phyloP scores from a whole-genome alignment of 1,284 basidiomycete species.

The Cutaneotrichosporon dermatis region DNA sequence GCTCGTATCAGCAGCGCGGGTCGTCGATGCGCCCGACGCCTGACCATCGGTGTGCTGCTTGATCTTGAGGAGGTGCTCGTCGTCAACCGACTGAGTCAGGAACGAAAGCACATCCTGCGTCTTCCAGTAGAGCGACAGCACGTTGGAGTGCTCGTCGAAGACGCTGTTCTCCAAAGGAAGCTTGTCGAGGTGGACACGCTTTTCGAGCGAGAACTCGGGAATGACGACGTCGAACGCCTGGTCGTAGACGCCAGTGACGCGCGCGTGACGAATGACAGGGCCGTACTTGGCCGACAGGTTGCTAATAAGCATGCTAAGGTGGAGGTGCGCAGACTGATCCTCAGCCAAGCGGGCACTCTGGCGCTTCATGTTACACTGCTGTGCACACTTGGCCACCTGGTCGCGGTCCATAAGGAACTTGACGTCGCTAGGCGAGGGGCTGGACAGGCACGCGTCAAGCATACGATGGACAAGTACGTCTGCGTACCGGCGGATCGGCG shows the following conservation, averaged over 20 bases:
- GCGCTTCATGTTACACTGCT: slow-evolving; percentile 88
- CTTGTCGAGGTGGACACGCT: slow-evolving; percentile 96
- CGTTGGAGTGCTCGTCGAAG: slow-evolving; percentile 85
- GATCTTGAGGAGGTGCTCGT: slow-evolving; percentile 86
- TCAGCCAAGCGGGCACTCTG: slow-evolving; percentile 72
- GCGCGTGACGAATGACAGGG: slow-evolving; percentile 86
- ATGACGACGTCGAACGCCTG: slow-evolving; percentile 87
- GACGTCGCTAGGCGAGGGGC: slow-evolving; percentile 56
- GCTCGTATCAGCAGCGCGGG: slow-evolving; percentile 68
- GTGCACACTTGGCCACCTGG: slow-evolving; percentile 92
- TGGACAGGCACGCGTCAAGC: slow-evolving; percentile 78
- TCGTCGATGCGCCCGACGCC: slow-evolving; percentile 58
- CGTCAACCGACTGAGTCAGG: slow-evolving; percentile 84
- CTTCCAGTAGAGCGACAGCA: slow-evolving; percentile 69
- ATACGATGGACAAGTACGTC: slow-evolving; percentile 96
- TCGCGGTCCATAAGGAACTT: slow-evolving; percentile 97
- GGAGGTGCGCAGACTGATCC: slow-evolving; percentile 93
- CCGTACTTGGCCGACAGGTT: slow-evolving; percentile 92
- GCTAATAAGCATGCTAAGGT: slow-evolving; percentile 81
- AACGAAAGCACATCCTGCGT: slow-evolving; percentile 84
- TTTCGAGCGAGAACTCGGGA: slow-evolving; percentile 94
- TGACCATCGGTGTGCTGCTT: slow-evolving; percentile 81
- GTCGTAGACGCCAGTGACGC: slow-evolving; percentile 88
- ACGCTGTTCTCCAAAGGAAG: slow-evolving; percentile 97
- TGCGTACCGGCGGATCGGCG: slow-evolving; percentile 78